Evolutionary conservation across 345 rosid species (phyloP).

Genomic region (Gossypium bickii): DNA sequence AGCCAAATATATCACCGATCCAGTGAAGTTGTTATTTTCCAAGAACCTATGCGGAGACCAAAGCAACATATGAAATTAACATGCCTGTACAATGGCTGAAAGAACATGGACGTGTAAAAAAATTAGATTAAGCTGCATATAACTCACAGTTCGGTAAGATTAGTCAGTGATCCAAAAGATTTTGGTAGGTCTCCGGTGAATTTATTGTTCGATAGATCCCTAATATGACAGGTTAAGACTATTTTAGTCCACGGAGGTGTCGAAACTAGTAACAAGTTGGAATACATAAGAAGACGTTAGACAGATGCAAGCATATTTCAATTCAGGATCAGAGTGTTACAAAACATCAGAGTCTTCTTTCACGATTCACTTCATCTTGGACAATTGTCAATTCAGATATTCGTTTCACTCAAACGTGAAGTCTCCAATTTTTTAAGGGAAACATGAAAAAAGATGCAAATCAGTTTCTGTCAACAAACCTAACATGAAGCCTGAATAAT

Average conservation of each 20-base stretch:
- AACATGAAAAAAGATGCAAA: not conserved
- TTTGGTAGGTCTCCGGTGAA: conserved; percentile 84
- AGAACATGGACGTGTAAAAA: not conserved
- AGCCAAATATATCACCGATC: conserved; percentile 78
- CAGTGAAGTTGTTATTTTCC: conserved; percentile 79
- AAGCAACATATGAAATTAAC: not conserved
- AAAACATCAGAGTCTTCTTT: not conserved
- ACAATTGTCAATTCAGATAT: not conserved
- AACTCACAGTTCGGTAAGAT: conserved; percentile 71
- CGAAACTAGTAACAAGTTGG: not conserved
- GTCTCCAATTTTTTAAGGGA: not conserved
- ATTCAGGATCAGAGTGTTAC: not conserved
- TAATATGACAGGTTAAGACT: conserved; percentile 23
- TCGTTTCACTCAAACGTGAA: not conserved
- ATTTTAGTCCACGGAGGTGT: conserved; percentile 1
- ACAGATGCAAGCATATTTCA: not conserved
- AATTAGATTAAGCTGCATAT: conserved; percentile 1
- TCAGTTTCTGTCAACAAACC: not conserved
- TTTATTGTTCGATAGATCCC: conserved; percentile 85
- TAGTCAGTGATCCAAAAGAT: conserved; percentile 67
- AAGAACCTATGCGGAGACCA: conserved; percentile 51
- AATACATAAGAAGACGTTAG: not conserved
- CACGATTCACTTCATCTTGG: not conserved
- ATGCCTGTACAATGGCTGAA: not conserved
- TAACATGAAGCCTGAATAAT: not conserved